Base-by-base conservation (phyloP, 495 filamentous ascomycete species). In the Terfezia boudieri region DNA sequence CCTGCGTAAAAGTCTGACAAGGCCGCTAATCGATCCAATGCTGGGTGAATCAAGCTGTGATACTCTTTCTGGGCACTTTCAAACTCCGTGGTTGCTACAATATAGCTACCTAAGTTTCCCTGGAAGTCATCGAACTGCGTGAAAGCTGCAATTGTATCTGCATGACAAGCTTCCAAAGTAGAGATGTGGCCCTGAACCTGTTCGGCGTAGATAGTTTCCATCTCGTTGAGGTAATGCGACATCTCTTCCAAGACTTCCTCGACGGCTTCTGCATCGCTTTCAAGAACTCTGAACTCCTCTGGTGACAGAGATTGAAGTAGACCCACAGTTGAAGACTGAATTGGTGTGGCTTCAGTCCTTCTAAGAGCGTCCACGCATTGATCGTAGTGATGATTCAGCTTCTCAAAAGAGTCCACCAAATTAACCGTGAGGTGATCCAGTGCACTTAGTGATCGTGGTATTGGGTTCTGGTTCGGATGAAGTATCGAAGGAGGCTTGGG, bases 331-430 rank as follows among this genome's bases (percentile, higher is more conserved):
- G 70, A 67, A 11, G 71, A 77, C 66, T 80, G 60, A 9, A 53
- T 62, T 55, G 53, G 61, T 11, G 86, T 87, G 23, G 88, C 90
- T 70, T 96, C 88, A 2, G 89, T 94, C 56, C 89, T 83, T 58
- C 86, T 83, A 35, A 96, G 80, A 0, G 92, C 92, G 4, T 79
- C 87, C 20, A 90, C 85, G 62, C 90, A 98, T 54, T 92, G 78
- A 67, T 98, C 90, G 60, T 93, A 96, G 68, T 98, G 92, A 12
- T 73, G 72, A n/a, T 85, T 87, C 20, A 98, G 72, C 2, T 81
- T 83, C 59, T 89, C 77, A 0, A 98, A 73, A 20, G 84, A 71
- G 52, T 76, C 70, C 35, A 87, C 90, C 82, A 94, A 90, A 57
- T 80, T 80, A 58, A 81, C 78, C 0, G 90, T 88, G 57, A 87